Percentiles rank a stretch among this genome's conserved stretches.
phyloP scores from a whole-genome alignment of 352 stramenopile species.

The Lagenidium giganteum region DNA sequence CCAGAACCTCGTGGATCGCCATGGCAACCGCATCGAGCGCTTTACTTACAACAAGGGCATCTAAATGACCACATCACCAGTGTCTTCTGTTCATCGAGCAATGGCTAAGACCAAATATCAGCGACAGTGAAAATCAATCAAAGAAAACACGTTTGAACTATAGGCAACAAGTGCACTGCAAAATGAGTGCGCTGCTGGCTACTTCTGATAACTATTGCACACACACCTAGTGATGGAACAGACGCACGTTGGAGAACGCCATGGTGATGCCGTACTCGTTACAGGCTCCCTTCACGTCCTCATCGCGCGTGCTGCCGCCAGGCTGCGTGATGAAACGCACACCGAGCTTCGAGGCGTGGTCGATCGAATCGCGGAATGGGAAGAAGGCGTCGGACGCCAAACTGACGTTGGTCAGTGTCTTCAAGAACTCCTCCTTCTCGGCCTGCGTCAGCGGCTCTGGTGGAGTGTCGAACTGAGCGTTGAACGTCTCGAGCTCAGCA shows the following conservation, averaged over 20 bases:
- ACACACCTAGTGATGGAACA: constrained; percentile 99
- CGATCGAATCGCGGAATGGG: constrained; percentile 99
- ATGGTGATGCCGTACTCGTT: constrained; percentile 99
- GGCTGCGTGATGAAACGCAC: constrained; percentile 98
- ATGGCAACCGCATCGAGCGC: constrained; percentile 45
- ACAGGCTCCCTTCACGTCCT: constrained; percentile 92
- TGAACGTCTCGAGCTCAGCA: constrained; percentile 94
- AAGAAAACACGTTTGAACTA: too few relatives aligned
- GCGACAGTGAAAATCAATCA: too few relatives aligned
- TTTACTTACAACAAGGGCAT: constrained; percentile 86
- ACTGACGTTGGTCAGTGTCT: constrained; percentile 84
- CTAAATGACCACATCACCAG: too few relatives aligned
- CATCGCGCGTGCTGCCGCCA: constrained; percentile 76
- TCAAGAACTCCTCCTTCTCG: constrained; percentile 96
- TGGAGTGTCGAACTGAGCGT: constrained; percentile 92
- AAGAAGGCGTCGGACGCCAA: constrained; percentile 99
- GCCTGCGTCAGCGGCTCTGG: constrained; percentile 91
- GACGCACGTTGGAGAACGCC: constrained; percentile 96
- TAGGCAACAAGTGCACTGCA: too few relatives aligned
- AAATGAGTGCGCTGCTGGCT: too few relatives aligned
- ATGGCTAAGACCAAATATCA: too few relatives aligned
- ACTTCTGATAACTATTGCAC: too few relatives aligned
- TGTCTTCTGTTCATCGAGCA: too few relatives aligned
- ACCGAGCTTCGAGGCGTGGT: constrained; percentile 94
- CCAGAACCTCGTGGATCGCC: constrained; percentile 43